Conservation (phyloP, 202 grass and related monocot species). For the Digitaria exilis region DNA sequence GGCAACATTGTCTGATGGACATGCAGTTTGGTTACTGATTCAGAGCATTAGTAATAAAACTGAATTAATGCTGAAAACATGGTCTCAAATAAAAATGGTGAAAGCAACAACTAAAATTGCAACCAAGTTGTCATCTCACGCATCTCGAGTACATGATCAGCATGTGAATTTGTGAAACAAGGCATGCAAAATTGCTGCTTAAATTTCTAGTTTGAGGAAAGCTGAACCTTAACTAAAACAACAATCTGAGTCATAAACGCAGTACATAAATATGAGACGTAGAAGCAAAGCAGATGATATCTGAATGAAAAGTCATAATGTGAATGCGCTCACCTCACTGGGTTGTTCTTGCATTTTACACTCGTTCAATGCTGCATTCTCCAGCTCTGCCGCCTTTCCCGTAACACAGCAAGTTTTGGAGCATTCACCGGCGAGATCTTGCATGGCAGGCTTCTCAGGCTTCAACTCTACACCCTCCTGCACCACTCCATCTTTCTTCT, state of each 20-base stretch:
- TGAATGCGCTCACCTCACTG: constrained; percentile 16
- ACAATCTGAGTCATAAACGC: neutral
- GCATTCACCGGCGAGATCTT: neutral
- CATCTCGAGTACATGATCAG: neutral
- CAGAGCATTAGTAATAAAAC: neutral
- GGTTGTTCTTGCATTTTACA: no score
- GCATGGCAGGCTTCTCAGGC: neutral
- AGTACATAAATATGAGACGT: neutral
- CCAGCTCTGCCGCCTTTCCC: neutral
- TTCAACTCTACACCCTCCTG: neutral
- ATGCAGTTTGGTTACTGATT: neutral
- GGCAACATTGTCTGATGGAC: neutral
- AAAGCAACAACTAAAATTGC: neutral
- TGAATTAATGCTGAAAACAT: neutral
- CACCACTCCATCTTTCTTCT: neutral
- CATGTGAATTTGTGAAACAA: neutral
- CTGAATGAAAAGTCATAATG: neutral
- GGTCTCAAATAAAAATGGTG: no score
- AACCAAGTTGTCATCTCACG: neutral
- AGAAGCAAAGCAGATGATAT: neutral
- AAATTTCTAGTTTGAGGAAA: neutral
- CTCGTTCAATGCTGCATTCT: constrained; percentile 11
- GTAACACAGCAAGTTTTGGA: neutral
- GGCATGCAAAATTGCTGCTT: neutral
- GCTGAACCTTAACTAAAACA: neutral